Percentiles rank a stretch among this genome's conserved stretches.
Conservation (phyloP, 108 stramenopile species). For the Aureococcus anophagefferens region DNA sequence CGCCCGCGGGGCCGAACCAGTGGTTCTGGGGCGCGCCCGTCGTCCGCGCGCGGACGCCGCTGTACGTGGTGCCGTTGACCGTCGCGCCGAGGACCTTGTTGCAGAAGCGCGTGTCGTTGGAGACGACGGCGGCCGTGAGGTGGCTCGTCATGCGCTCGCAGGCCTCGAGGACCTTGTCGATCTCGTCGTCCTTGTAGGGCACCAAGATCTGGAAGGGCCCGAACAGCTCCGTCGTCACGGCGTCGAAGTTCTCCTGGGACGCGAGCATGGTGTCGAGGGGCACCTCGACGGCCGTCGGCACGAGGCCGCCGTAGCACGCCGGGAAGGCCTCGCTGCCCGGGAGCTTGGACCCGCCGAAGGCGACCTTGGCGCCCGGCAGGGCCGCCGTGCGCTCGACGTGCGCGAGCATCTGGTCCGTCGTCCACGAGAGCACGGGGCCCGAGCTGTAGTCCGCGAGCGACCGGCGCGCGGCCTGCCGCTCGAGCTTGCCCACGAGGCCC, state of each 20-base stretch:
- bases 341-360: slow-evolving; percentile 80
- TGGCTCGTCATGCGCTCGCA: slow-evolving; percentile 88
- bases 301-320: slow-evolving; percentile 77
- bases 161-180: slow-evolving; percentile 65
- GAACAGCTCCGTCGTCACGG: slow-evolving; percentile 79
- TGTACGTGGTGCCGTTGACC: slow-evolving; percentile 96
- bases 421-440: slow-evolving; percentile 85
- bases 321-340: slow-evolving; percentile 68
- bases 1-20: slow-evolving; percentile 95
- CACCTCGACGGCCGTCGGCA: slow-evolving; percentile 92
- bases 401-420: slow-evolving; percentile 66
- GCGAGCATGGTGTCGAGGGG: slow-evolving; percentile 81
- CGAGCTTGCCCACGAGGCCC: slow-evolving; percentile 71
- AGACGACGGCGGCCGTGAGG: slow-evolving; percentile 92
- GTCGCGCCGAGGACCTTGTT: slow-evolving; percentile 73
- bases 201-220: slow-evolving; percentile 94
- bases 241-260: slow-evolving; percentile 57
- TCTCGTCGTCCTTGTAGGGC: slow-evolving; percentile 65
- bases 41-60: slow-evolving; percentile 84
- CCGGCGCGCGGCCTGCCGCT: slow-evolving; percentile 60
- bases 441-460: slow-evolving; percentile 73
- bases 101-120: slow-evolving; percentile 76
- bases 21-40: slow-evolving; percentile 99
- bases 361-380: slow-evolving; percentile 72
- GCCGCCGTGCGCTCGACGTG: slow-evolving; percentile 61